Evolutionary conservation across 768 basidiomycete species (phyloP).

Genomic region (Boletus coccyginus): DNA sequence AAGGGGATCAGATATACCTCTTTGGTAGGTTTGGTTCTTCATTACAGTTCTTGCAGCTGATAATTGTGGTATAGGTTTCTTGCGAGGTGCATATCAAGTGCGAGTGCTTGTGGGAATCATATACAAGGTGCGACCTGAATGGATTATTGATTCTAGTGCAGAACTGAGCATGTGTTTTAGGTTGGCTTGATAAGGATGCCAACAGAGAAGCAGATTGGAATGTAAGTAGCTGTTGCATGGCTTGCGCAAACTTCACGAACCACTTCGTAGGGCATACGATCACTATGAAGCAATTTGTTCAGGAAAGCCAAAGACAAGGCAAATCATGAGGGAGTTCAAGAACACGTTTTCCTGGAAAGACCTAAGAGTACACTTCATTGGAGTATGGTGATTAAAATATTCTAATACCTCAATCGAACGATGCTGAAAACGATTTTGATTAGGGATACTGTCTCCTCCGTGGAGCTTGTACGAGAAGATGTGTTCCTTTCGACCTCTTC

Average conservation of each 20-base stretch:
- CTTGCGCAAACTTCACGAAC: background rate
- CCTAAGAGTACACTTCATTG: background rate
- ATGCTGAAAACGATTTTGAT: background rate
- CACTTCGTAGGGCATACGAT: constrained; percentile 8
- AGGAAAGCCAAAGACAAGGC: constrained; percentile 11
- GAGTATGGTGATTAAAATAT: background rate
- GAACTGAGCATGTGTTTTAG: background rate
- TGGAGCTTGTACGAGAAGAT: constrained; percentile 5
- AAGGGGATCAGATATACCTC: constrained; percentile 35
- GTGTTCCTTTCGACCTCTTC: constrained; percentile 6
- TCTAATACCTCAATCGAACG: background rate
- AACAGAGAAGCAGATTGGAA: constrained; percentile 20
- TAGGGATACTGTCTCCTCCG: constrained; percentile 16
- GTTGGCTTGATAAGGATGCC: constrained; percentile 11
- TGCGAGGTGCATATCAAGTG: constrained; percentile 43
- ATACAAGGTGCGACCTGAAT: constrained; percentile 23
- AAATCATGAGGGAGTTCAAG: constrained; percentile 35
- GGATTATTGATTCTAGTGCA: too few relatives aligned
- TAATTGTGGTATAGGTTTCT: constrained; percentile 31
- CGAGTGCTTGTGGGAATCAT: constrained; percentile 43
- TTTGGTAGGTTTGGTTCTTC: constrained; percentile 24
- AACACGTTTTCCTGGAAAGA: constrained; percentile 33
- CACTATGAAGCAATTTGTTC: constrained; percentile 11
- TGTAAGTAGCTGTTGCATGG: constrained; percentile 9
- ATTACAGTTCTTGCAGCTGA: background rate